Conservation (phyloP, 805 yeast species). For the Starmerella bombi region DNA sequence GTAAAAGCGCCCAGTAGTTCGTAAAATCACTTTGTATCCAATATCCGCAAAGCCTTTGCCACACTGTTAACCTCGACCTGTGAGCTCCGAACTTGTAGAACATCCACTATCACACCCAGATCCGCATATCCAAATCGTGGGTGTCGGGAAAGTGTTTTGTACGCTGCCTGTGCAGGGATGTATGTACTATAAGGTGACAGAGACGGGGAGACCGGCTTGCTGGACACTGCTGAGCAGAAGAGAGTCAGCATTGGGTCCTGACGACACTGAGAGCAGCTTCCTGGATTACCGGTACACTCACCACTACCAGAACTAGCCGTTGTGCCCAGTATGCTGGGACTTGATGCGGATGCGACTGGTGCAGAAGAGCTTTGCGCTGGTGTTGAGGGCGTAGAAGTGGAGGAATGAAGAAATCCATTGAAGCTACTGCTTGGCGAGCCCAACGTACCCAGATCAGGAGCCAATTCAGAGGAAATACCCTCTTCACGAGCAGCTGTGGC, state of each 20-base stretch:
- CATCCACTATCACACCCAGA: conserved; percentile 58
- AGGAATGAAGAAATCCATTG: conserved; percentile 19
- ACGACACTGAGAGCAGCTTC: conserved; percentile 73
- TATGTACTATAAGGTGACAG: conserved; percentile 30
- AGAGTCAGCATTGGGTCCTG: conserved; percentile 75
- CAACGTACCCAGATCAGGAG: conserved; percentile 21
- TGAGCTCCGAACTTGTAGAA: conserved; percentile 70
- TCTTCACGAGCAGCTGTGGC: conserved; percentile 44
- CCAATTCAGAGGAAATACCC: conserved; percentile 23
- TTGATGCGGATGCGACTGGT: background rate
- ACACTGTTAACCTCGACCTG: conserved; percentile 86
- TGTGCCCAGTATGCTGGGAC: background rate
- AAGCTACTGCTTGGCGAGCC: conserved; percentile 17
- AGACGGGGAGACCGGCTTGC: conserved; percentile 21
- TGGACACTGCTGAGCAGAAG: conserved; percentile 77
- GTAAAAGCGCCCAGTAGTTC: no score
- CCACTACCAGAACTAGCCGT: background rate
- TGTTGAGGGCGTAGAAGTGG: conserved; percentile 6
- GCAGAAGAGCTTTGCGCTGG: conserved; percentile 3
- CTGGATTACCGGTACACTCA: conserved; percentile 73
- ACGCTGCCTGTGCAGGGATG: conserved; percentile 84
- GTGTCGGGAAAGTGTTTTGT: conserved; percentile 72
- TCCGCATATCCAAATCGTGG: conserved; percentile 62
- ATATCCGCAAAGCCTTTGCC: conserved; percentile 67
- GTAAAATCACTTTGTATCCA: conserved; percentile 35